Conservation (phyloP, 2,329 filamentous ascomycete species). For the Neonectria faginata region DNA sequence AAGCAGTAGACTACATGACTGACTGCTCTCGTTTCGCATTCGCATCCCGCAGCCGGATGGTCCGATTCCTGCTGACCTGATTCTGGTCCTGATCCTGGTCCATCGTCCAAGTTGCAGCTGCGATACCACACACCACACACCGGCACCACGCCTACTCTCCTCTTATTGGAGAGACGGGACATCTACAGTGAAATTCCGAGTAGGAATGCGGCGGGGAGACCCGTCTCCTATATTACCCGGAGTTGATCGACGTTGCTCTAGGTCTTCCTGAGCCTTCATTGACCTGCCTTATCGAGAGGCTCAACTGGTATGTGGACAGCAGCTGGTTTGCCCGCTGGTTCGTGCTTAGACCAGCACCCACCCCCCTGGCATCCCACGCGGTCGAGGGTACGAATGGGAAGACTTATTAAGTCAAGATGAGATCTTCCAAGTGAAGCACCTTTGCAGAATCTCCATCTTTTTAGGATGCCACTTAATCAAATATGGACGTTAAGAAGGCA, state of each 20-base stretch:
- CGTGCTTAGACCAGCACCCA: not conserved
- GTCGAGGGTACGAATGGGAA: too few species aligned
- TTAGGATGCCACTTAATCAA: too few species aligned
- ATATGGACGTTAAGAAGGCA: too few species aligned
- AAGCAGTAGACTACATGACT: not conserved
- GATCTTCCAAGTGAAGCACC: too few species aligned
- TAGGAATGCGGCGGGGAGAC: slow-evolving; percentile 10
- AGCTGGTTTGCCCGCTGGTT: not conserved
- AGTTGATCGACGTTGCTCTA: too few species aligned
- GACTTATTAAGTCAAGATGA: too few species aligned
- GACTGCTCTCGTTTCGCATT: slow-evolving; percentile 6
- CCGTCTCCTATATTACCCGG: slow-evolving; percentile 12
- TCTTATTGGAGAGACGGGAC: slow-evolving; percentile 1
- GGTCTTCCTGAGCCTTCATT: not conserved
- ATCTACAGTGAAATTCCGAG: not conserved
- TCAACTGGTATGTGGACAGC: not conserved
- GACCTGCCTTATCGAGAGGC: not conserved
- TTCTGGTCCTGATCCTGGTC: not conserved
- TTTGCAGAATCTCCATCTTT: too few species aligned
- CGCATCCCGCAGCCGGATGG: slow-evolving; percentile 17
- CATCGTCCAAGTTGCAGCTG: not conserved
- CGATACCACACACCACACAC: slow-evolving; percentile 3
- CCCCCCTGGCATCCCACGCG: too few species aligned
- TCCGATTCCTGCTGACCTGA: slow-evolving; percentile 9
- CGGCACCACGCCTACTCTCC: not conserved